Conservation (phyloP, 345 rosid species). For the Barbarea vulgaris region DNA sequence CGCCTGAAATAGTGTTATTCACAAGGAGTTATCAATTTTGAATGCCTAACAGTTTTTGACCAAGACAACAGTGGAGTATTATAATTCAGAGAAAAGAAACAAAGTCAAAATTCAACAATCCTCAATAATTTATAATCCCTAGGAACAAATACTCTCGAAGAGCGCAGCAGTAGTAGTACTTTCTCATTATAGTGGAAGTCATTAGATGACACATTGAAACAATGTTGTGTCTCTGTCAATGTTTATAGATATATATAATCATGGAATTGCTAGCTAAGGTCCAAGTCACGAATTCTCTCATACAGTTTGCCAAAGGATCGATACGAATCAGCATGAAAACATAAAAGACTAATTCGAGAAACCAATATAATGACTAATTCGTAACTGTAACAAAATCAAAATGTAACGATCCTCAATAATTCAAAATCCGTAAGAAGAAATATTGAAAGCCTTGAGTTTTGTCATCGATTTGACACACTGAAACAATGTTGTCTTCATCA, state of each 20-base stretch:
- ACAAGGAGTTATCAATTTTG: not conserved
- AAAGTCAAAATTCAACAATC: not conserved
- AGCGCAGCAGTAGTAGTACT: not conserved
- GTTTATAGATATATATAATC: not conserved
- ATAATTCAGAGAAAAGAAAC: not conserved
- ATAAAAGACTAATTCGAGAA: not conserved
- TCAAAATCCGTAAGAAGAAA: too few relatives aligned
- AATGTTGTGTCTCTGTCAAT: not conserved
- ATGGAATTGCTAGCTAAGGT: not conserved
- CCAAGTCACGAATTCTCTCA: not conserved
- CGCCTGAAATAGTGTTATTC: constrained; percentile 54
- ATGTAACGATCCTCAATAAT: too few relatives aligned
- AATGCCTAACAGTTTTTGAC: constrained; percentile 1
- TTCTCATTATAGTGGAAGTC: not conserved
- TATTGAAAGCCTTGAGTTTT: too few relatives aligned
- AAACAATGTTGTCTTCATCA: too few relatives aligned
- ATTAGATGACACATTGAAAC: not conserved
- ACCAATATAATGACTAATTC: not conserved
- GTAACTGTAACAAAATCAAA: too few relatives aligned
- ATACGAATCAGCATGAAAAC: not conserved
- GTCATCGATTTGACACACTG: too few relatives aligned
- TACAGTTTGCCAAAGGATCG: not conserved
- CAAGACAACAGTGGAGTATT: not conserved
- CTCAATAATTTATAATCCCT: not conserved
- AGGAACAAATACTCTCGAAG: not conserved